Evolutionary conservation across 768 basidiomycete species (phyloP), one percentile per base, ranked within the genome.

Genomic region (Rhizopogon vulgaris): DNA sequence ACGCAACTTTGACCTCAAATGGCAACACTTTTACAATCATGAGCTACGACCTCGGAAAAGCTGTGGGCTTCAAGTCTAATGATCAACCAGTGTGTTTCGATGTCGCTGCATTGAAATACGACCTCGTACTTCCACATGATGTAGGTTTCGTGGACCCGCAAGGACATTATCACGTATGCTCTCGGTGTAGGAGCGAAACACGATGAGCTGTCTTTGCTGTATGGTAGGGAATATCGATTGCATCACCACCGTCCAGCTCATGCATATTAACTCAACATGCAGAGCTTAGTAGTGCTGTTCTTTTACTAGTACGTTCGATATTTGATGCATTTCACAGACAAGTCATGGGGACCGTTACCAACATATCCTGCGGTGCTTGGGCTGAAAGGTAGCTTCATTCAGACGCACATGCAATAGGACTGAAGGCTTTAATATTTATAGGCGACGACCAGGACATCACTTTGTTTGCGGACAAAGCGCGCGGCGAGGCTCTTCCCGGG

Each of bases 81-180:
- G 73, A 81, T 49, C 74, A 75, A 52, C 78, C 80, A 32, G 87
- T 90, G 57, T 49, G 76, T 70, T 4, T 27, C 37, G 7, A 36
- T 10, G 4, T 9, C 41, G 36, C 34, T 41, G 12, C 10, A 24
- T 37, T 24, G 32, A 11, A 12, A 34, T 34, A 7, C 22, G 41
- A 49, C 4, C 50, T 34, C 38, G n/a, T 30, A 15, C 24, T 6
- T 24, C 18, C 17, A 11, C 11, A 24, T 28, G 18, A 15, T 25
- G 3, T 41, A 91, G 88, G 90, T 90, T 24, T 68, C 79, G 1
- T 94, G 91, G 91, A 90, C 87, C 63, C 83, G 84, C 69, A 80
- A 90, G 47, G 91, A 94, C 68, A 70, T 92, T 15, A 70, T 94
- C 53, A 78, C 81, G 1, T 94, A 92, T 57, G 86, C 88, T 11